Conservation (phyloP, 768 basidiomycete genomes). For the Sporobolomyces pararoseus region DNA sequence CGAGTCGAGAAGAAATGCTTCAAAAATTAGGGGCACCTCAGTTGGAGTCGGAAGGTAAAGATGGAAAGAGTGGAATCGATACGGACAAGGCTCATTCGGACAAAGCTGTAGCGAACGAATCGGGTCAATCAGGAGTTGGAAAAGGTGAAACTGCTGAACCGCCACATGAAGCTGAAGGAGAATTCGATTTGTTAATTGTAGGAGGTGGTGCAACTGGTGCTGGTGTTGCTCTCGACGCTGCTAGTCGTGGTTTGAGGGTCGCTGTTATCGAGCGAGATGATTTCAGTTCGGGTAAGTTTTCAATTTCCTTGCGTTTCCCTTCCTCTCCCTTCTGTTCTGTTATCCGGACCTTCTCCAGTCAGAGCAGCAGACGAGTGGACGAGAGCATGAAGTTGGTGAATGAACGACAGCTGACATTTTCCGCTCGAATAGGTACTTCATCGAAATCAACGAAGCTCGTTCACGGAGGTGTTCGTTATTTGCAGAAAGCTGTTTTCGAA, state of each 20-base stretch:
- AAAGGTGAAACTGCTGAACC: background rate
- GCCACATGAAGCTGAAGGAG: slow-evolving; percentile 19
- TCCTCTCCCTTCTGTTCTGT: too few relatives aligned
- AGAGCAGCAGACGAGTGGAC: too few relatives aligned
- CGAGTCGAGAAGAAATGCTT: slow-evolving; percentile 32
- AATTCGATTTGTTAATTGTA: slow-evolving; percentile 74
- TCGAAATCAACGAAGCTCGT: slow-evolving; percentile 98
- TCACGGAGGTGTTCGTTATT: slow-evolving; percentile 93
- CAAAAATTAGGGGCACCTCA: slow-evolving; percentile 26
- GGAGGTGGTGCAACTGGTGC: slow-evolving; percentile 96
- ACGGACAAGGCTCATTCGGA: background rate
- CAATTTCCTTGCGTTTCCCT: too few relatives aligned
- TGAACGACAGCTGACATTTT: background rate
- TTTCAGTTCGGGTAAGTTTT: slow-evolving; percentile 69
- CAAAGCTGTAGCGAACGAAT: slow-evolving; percentile 8
- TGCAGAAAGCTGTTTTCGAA: slow-evolving; percentile 93
- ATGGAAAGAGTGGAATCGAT: slow-evolving; percentile 7
- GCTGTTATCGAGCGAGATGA: slow-evolving; percentile 90
- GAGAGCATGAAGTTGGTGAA: too few relatives aligned
- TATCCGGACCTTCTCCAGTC: too few relatives aligned
- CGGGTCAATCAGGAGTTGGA: slow-evolving; percentile 7
- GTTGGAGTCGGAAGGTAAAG: slow-evolving; percentile 20
- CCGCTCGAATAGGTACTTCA: slow-evolving; percentile 80
- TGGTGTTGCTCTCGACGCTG: slow-evolving; percentile 93
- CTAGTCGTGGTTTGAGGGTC: slow-evolving; percentile 82